Evolutionary conservation across 31 red algal species (phyloP).

Genomic region (Odonthalia washingtoniensis): DNA sequence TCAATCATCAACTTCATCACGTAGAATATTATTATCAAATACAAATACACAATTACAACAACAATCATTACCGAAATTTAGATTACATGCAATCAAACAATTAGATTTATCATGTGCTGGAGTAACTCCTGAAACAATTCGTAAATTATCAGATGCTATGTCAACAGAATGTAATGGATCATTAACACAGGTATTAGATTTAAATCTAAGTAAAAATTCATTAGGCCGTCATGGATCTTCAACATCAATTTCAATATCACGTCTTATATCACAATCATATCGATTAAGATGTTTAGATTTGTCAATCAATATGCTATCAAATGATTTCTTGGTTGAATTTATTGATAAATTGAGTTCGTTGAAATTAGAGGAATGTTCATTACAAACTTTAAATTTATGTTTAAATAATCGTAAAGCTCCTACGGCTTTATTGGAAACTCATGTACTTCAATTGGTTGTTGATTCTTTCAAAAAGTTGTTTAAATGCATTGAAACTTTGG

Average conservation of each 20-base stretch:
- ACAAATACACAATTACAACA: too few species aligned
- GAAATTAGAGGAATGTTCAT: not conserved
- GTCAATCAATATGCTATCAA: constrained; percentile 54
- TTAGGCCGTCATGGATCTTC: constrained; percentile 35
- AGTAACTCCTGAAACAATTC: constrained; percentile 24
- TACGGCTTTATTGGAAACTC: constrained; percentile 50
- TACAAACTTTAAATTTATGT: constrained; percentile 41
- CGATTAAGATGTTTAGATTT: constrained; percentile 43
- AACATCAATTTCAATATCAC: constrained; percentile 23
- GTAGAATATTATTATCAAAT: too few species aligned
- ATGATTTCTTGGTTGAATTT: constrained; percentile 40
- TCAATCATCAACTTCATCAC: constrained; percentile 28
- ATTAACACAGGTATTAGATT: constrained; percentile 14
- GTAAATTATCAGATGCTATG: constrained; percentile 44
- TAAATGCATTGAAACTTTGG: constrained; percentile 2
- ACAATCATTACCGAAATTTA: too few species aligned
- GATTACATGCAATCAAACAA: constrained; percentile 37
- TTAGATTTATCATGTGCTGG: constrained; percentile 59
- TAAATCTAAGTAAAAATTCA: constrained; percentile 59
- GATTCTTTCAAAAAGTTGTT: constrained; percentile 38
- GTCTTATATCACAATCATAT: constrained; percentile 6
- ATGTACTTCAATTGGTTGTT: not conserved
- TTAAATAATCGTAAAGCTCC: constrained; percentile 62
- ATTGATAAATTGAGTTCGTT: constrained; percentile 7
- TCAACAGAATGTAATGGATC: constrained; percentile 24